Base-by-base conservation (phyloP, 768 basidiomycete genomes). In the Aureoboletus auriporus region DNA sequence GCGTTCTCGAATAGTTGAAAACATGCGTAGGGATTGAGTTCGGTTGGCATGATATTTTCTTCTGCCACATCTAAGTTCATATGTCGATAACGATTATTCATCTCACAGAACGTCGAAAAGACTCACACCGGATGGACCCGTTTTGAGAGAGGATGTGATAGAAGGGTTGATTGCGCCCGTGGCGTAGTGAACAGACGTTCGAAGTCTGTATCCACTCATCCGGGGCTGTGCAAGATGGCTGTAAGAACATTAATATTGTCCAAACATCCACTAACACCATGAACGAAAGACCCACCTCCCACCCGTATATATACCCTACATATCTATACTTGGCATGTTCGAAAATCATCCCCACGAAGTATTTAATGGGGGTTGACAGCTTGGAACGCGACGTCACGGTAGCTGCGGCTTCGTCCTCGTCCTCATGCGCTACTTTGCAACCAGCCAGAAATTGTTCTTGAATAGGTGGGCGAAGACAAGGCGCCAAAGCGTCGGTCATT, bases 331-430 rank as follows among this genome's bases (percentile, higher is more conserved):
- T 62, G 34, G 42, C 57, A 54, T 78, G 76, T 42, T 57, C 55
- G 47, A 78, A 75, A 27, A 74, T 61, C 73, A 76, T 71, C 10
- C 79, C 79, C 28, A 78, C 76, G 48, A 75, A 78, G 55, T 73
- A 67, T 54, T 67, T 63, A 10, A 78, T 61, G 48, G 47, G 35
- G 27, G 37, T 31, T 13, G 42, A 35, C 43, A 57, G 31, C 37
- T 52, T 54, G 28, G 66, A 68, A 12, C 70, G 67, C 28, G 56
- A 43, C 35, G 50, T 57, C 11, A 62, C 56, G 20, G 57, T 55
- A n/a, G 52, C 33, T 10, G 66, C 67, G 8, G 57, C 52, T 28
- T 62, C 49, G 23, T 60, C 57, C 49, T 74, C 71, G 7, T 58
- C 52, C 34, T 64, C 66, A 14, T 73, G 54, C 4, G 60, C 56